These are phyloP conservation scores for Gloeostereum incarnatum DNA, from an alignment of 768 basidiomycete species.

Conservation along the genomic window DNA sequence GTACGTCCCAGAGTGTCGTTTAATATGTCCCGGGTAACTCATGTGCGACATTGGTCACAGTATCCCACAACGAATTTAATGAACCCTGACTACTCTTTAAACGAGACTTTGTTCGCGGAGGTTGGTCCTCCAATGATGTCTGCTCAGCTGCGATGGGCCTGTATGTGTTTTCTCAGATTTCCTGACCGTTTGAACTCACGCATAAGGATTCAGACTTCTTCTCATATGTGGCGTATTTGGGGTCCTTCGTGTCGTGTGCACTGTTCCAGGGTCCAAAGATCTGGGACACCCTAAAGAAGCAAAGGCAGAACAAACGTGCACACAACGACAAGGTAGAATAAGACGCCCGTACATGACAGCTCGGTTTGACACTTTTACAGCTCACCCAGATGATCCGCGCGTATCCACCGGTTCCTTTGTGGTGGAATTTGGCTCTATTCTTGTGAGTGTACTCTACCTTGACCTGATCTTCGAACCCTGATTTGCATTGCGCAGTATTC, in stretches of 20 bases:
- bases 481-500: constrained; percentile 2
- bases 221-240: constrained; percentile 14
- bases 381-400: constrained; percentile 14
- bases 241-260: constrained; percentile 12
- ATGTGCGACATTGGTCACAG: neutral
- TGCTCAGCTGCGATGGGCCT: constrained; percentile 15
- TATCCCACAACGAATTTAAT: constrained; percentile 13
- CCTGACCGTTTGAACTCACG: neutral
- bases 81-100: constrained; percentile 11
- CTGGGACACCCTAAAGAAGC: constrained; percentile 8
- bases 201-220: constrained; percentile 1
- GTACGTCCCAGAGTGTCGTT: neutral
- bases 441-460: constrained; percentile 4
- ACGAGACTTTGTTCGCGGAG: constrained; percentile 9
- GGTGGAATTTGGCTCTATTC: constrained; percentile 15
- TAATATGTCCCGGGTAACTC: neutral
- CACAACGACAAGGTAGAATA: constrained; percentile 13
- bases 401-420: constrained; percentile 14
- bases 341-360: too few relatives aligned
- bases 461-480: neutral
- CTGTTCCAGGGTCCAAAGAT: constrained; percentile 16
- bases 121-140: constrained; percentile 16
- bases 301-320: constrained; percentile 1
- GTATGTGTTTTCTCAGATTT: constrained; percentile 7
- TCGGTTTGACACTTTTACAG: neutral